Conservation (phyloP, 768 basidiomycete species). For the Phlebiopsis gigantea region DNA sequence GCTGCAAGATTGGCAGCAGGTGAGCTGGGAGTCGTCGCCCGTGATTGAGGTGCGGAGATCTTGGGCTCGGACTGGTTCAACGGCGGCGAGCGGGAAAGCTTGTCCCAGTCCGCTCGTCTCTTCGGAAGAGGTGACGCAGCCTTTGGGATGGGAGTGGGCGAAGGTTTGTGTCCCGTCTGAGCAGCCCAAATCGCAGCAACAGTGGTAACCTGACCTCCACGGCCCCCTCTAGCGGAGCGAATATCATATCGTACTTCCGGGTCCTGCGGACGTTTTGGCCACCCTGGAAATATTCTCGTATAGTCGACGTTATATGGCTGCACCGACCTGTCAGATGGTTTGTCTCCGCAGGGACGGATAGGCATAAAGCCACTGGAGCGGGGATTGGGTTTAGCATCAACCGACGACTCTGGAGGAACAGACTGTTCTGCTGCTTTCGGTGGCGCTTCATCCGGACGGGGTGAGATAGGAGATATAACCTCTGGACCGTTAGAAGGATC, state of each 20-base stretch:
- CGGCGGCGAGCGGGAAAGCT: background rate
- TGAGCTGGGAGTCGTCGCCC: background rate
- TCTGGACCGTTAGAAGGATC: background rate
- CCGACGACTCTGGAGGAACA: background rate
- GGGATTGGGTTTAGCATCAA: conserved; percentile 48
- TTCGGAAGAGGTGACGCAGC: background rate
- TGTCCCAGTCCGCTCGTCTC: background rate
- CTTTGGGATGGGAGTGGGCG: background rate
- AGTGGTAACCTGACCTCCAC: conserved; percentile 68
- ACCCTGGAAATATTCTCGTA: background rate
- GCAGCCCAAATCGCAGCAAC: conserved; percentile 73
- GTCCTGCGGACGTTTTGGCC: conserved; percentile 25
- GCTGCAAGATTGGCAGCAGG: conserved; percentile 17
- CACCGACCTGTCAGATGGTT: conserved; percentile 27
- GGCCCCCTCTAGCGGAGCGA: conserved; percentile 71
- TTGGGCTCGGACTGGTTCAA: background rate
- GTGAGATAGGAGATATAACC: background rate
- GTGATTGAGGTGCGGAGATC: background rate
- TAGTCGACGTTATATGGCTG: background rate
- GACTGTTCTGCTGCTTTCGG: background rate
- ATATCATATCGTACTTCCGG: conserved; percentile 65
- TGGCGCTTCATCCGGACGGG: background rate
- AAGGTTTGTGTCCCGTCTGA: conserved; percentile 3
- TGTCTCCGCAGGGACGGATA: background rate
- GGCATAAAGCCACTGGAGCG: conserved; percentile 76